Evolutionary conservation across 495 filamentous ascomycete species (phyloP), one percentile per base, ranked within the genome.

Genomic region (Neurospora tetraspora): DNA sequence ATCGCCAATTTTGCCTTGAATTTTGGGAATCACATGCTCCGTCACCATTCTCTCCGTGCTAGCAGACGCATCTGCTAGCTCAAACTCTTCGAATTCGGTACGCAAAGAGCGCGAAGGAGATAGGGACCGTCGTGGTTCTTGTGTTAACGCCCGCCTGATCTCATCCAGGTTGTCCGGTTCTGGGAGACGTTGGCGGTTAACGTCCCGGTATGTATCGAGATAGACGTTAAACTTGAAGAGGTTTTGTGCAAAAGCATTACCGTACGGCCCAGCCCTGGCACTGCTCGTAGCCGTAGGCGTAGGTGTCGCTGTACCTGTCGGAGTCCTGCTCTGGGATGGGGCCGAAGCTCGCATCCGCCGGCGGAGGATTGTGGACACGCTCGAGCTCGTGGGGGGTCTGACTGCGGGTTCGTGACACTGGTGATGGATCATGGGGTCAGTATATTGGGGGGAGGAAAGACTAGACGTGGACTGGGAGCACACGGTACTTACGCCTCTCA

Each of bases 21-120:
- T 43, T 0, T 0, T 3, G 40, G 40, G 40, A 43, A 43, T 0
- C 40, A 43, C 40, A 9, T 1, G 16, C 16, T 0, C 0, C 0
- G 0, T 3, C 40, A 43, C 40, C 40, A 43, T 9, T 9, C 0
- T 18, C 40, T 43, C 40, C 0, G 1, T 43, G 0, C 0, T 2
- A 43, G 18, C 40, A 8, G 2, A 43, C 40, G 40, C 40, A n/a
- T 43, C 0, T 3, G 2, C 3, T n/a, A 0, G 16, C 3, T 0
- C 1, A n/a, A n/a, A 43, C 40, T 0, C 0, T 9, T 43, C 0
- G 40, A 43, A 43, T 43, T 43, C 40, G 40, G 16, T 9, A 43
- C 7, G 16, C 40, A 43, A 43, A 43, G 40, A 43, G 18, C 40
- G 40, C 40, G 16, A 43, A 43, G 40, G 40, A 43, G 40, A n/a